phyloP scores from a whole-genome alignment of 805 yeast species.

The Metschnikowia anglica region DNA sequence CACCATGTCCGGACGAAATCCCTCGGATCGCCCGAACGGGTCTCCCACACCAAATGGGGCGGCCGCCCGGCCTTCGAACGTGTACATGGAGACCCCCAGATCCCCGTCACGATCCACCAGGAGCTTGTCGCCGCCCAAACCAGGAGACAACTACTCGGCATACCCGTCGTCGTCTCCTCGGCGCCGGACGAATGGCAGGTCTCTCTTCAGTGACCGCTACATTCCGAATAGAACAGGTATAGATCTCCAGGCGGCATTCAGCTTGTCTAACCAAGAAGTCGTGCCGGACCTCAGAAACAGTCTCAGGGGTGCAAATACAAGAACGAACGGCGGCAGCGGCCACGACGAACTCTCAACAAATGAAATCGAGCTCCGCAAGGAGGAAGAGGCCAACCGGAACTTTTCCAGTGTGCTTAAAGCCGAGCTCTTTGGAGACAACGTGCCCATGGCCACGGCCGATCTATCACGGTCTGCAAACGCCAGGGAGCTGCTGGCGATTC shows the following conservation, averaged over 20 bases:
- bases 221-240: slow-evolving; percentile 87
- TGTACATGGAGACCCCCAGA: slow-evolving; percentile 33
- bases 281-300: slow-evolving; percentile 33
- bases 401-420: slow-evolving; percentile 84
- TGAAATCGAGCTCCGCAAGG: slow-evolving; percentile 66
- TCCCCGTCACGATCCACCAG: slow-evolving; percentile 45
- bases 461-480: slow-evolving; percentile 14
- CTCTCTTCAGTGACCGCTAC: slow-evolving; percentile 76
- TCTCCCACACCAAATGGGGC: slow-evolving; percentile 8
- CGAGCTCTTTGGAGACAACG: slow-evolving; percentile 87
- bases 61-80: neutral
- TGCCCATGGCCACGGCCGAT: slow-evolving; percentile 52
- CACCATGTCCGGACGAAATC: slow-evolving; percentile 4
- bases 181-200: slow-evolving; percentile 45
- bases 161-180: slow-evolving; percentile 44
- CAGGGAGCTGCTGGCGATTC: neutral
- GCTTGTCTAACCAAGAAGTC: slow-evolving; percentile 49
- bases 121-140: slow-evolving; percentile 37
- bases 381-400: slow-evolving; percentile 82
- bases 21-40: neutral
- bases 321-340: slow-evolving; percentile 6
- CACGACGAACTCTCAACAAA: slow-evolving; percentile 37
- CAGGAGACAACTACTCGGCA: slow-evolving; percentile 25
- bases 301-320: slow-evolving; percentile 19
- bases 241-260: slow-evolving; percentile 83